Evolutionary conservation across 495 filamentous ascomycete genomes (phyloP), one percentile per base, ranked within the genome.

Genomic region (Hypomontagnella monticulosa): DNA sequence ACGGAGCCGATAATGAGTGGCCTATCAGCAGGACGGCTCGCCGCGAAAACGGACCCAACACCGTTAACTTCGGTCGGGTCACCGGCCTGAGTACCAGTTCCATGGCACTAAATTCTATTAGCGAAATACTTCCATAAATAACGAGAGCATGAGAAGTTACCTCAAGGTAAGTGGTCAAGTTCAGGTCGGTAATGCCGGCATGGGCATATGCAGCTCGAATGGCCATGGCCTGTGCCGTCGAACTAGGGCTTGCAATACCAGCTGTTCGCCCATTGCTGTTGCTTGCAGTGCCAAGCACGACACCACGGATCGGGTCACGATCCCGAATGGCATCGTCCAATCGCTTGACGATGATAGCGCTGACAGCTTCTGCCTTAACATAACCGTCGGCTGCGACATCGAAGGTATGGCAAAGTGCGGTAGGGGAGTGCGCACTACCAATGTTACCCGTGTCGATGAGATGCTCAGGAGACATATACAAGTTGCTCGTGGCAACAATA

Each of bases 21-120:
- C 6, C 4, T 48, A 3, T 48, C 46, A 32, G n/a, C 10, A 1
- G 46, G 12, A n/a, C 46, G 23, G 4, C 23, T 48, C 0, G 23
- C 8, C 11, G 46, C 23, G 64, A 94, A 93, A 18, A 87, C 81
- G 46, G 88, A 85, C n/a, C 85, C 81, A 14, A 91, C 84, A 6
- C 85, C 87, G 18, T 78, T 72, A 80, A 89, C 84, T 66, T 85
- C 80, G 0, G 71, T 67, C 0, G 81, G 82, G 56, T 88, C 85
- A 2, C 83, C 83, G 1, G 73, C 63, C 36, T 40, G 48, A 4
- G 63, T 67, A 1, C 63, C 63, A 2, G 63, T 67, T 4, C 63
- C 63, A 23, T 61, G 63, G 11, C 18, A 46, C 19, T 27, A 47
- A 12, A 2, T 9, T 23, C 7, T 4, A 19, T 44, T 19, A 27